Base-by-base conservation (phyloP, 1,284 basidiomycete species). In the Leccinum ambiguum region DNA sequence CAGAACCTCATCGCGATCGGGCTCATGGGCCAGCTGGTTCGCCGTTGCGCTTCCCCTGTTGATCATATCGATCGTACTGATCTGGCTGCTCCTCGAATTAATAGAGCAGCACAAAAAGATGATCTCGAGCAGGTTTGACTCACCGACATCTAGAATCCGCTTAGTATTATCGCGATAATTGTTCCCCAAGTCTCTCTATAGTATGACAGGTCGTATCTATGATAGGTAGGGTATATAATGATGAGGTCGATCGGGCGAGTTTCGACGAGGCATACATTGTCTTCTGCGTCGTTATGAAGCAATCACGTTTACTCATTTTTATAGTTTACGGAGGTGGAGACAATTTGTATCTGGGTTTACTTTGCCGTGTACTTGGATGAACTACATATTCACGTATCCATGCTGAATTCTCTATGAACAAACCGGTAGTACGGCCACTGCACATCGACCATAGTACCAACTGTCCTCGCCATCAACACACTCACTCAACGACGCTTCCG, bases 51-150 rank as follows among this genome's bases (percentile, higher is more conserved):
- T 45, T 1, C 43, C 43, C 43, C 16, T 16, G 13, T 45, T 8
- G 43, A 45, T 45, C 43, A n/a, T n/a, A 0, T n/a, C 16, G 8
- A 45, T 45, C 4, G 16, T 9, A 3, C 43, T 45, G 43, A 45
- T n/a, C 43, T 30, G 43, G 2, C 8, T 45, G 0, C 43, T 45
- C 43, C 16, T 45, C 39, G 63, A 63, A 63, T 66, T 33, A 65
- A 16, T 61, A 95, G 93, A 53, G 94, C 96, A 23, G 94, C 93
- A 5, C 93, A 98, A 78, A 96, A 98, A 75, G 94, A 98, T 76
- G 95, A 97, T 75, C 85, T 98, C 63, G 96, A 96, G 2, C 90
- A 96, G 71, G 78, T 92, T 39, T 96, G 94, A 77, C 83, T 96
- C 53, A 83, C 86, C 23, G 94, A 94, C 70, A 77, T 36, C 71